A percentile compares a stretch with the other conserved stretches of the same genome.
Evolutionary conservation across 192 early-diverging fungal species (phyloP).

Genomic region (Jimgerdemannia flammicorona): DNA sequence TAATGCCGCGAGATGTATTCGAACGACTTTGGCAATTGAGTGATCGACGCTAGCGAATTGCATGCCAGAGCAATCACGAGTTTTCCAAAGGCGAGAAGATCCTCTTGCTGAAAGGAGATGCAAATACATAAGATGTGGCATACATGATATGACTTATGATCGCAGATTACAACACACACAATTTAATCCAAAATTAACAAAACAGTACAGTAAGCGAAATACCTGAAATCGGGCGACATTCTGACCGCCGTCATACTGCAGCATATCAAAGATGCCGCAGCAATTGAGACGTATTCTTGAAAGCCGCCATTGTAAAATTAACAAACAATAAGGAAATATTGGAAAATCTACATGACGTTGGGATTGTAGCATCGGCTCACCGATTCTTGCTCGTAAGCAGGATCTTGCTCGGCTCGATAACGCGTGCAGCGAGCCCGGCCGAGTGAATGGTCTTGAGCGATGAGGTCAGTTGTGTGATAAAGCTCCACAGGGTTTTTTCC

Average conservation of each 20-base stretch:
- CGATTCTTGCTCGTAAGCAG: conserved; percentile 83
- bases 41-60: conserved; percentile 60
- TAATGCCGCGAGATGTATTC: conserved; percentile 73
- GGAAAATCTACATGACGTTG: neutral
- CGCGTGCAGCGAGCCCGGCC: conserved; percentile 73
- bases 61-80: conserved; percentile 75
- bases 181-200: conserved; percentile 1
- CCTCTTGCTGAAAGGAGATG: conserved; percentile 63
- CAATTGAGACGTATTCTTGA: conserved; percentile 66
- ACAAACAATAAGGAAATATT: conserved; percentile 6
- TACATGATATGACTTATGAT: neutral
- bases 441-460: conserved; percentile 82
- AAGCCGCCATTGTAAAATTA: neutral
- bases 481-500: conserved; percentile 78
- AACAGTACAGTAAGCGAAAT: conserved; percentile 1
- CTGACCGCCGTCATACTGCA: conserved; percentile 68
- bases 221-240: conserved; percentile 58
- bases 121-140: neutral
- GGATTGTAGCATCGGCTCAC: conserved; percentile 16
- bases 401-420: conserved; percentile 81
- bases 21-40: conserved; percentile 73
- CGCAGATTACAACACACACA: no score
- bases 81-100: conserved; percentile 78
- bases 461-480: conserved; percentile 71
- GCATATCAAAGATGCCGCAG: conserved; percentile 68